These are phyloP conservation scores for Saccharum spontaneum DNA, from an alignment of 176 grass and related monocot species.

Conservation along the genomic window DNA sequence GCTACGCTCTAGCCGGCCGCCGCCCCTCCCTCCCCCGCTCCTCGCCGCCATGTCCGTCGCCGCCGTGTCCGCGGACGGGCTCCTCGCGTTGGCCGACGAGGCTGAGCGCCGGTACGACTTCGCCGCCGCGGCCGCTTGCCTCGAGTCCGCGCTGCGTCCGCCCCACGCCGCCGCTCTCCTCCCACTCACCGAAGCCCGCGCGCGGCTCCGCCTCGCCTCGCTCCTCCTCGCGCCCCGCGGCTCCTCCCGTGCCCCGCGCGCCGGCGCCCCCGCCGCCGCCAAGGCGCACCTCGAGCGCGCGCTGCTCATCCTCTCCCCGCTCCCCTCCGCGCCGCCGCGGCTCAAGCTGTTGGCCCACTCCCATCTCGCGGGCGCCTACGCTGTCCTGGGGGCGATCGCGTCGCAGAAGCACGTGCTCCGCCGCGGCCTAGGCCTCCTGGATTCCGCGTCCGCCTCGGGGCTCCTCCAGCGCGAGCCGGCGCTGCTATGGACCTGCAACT, in stretches of 20 bases:
- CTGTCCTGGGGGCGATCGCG: conserved; percentile 60
- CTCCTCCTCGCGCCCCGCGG: conserved; percentile 55
- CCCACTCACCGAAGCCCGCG: conserved; percentile 76
- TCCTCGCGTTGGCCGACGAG: conserved; percentile 85
- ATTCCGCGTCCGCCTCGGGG: conserved; percentile 26
- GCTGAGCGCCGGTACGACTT: conserved; percentile 73
- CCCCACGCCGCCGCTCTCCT: conserved; percentile 55
- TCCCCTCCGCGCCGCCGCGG: conserved; percentile 61
- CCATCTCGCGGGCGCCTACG: conserved; percentile 64
- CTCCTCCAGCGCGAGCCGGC: conserved; percentile 30
- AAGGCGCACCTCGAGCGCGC: conserved; percentile 87
- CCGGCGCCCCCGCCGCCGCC: conserved; percentile 57
- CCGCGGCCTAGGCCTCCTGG: conserved; percentile 64
- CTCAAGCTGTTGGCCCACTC: conserved; percentile 89
- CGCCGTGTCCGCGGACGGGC: conserved; percentile 56
- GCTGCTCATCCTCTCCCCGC: conserved; percentile 68
- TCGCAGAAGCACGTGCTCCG: conserved; percentile 72
- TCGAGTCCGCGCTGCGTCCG: conserved; percentile 60
- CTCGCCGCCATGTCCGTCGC: conserved; percentile 33
- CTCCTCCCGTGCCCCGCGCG: conserved; percentile 21
- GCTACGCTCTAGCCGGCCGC: background rate
- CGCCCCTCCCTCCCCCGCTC: background rate
- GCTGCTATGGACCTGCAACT: conserved; percentile 80
- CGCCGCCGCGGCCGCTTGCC: conserved; percentile 47
- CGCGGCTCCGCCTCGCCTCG: conserved; percentile 67